Percentiles rank a stretch among this genome's conserved stretches.
Evolutionary conservation across 2,329 filamentous ascomycete genomes (phyloP).

Genomic region (Sporothrix phasma): DNA sequence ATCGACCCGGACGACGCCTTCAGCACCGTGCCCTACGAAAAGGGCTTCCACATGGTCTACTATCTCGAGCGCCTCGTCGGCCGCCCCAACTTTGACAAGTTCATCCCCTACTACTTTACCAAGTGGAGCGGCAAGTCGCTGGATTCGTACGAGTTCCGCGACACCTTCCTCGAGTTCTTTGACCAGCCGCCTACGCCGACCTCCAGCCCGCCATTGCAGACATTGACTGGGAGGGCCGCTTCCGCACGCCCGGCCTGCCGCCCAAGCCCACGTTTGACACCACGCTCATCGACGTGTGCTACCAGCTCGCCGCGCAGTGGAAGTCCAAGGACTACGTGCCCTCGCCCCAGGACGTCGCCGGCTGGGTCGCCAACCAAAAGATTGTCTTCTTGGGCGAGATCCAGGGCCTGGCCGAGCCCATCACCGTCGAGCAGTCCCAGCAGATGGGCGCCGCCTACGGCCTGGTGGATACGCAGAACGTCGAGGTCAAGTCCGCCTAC

Average conservation of each 20-base stretch:
- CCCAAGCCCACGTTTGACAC: slow-evolving; percentile 89
- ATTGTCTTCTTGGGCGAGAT: slow-evolving; percentile 82
- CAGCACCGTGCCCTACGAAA: slow-evolving; percentile 86
- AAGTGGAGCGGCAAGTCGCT: slow-evolving; percentile 78
- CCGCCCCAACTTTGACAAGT: slow-evolving; percentile 81
- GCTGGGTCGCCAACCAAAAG: slow-evolving; percentile 76
- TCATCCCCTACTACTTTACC: slow-evolving; percentile 90
- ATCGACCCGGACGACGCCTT: slow-evolving; percentile 95
- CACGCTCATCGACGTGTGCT: slow-evolving; percentile 74
- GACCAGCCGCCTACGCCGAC: slow-evolving; percentile 49
- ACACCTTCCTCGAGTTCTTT: slow-evolving; percentile 81
- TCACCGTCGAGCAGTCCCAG: slow-evolving; percentile 56
- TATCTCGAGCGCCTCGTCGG: slow-evolving; percentile 79
- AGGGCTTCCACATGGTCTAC: slow-evolving; percentile 91
- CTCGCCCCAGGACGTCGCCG: slow-evolving; percentile 54
- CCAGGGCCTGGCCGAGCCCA: slow-evolving; percentile 53
- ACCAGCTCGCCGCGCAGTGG: slow-evolving; percentile 75
- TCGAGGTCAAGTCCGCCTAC: slow-evolving; percentile 75
- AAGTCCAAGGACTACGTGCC: slow-evolving; percentile 52
- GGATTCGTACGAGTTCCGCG: slow-evolving; percentile 89
- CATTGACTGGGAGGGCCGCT: slow-evolving; percentile 84
- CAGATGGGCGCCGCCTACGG: slow-evolving; percentile 67
- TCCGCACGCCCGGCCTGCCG: slow-evolving; percentile 80
- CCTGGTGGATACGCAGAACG: slow-evolving; percentile 66
- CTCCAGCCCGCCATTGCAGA: slow-evolving; percentile 54